Evolutionary conservation across 2,329 filamentous ascomycete species (phyloP), one percentile per base, ranked within the genome.

Genomic region (Phoma sp.): DNA sequence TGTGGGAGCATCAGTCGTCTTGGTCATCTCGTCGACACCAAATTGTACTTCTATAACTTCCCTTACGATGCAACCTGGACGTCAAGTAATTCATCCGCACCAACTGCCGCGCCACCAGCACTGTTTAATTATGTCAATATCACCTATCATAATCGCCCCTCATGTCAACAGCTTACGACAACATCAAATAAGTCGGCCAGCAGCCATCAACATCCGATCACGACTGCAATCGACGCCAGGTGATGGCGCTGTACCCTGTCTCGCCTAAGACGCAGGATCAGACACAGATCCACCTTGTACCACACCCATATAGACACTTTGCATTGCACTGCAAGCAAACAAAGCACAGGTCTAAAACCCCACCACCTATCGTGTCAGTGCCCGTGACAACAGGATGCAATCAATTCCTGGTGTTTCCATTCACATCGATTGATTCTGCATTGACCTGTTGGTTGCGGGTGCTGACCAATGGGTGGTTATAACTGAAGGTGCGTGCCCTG

Each of bases 11-110:
- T 65, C 65, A 70, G 67, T 67, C 71, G 68, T 73, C 71, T 72
- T 66, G 68, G 63, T 69, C 64, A 62, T 71, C 64, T 67, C 66
- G 57, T 70, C 72, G 72, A 67, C 73, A 70, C 66, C 67, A 74
- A 75, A 73, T 75, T 76, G 74, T 76, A 76, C 73, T 75, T 73
- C 70, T 75, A 75, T 73, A 70, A 62, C 67, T 70, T 65, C 66
- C 68, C 61, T 66, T 68, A 62, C 69, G 70, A 71, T 72, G 66
- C 66, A 65, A 60, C 66, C 64, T 61, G 70, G 69, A 68, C 68
- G 59, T 71, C 66, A 69, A 68, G 66, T 66, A 69, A 69, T 68
- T 69, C 72, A 65, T 71, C 64, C 60, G 67, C 72, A 73, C 60
- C 64, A 68, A 60, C 59, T 65, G 58, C 65, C 70, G 61, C 71